Evolutionary conservation across 176 grass and related monocot species (phyloP).

Genomic region (Carex cristatella): DNA sequence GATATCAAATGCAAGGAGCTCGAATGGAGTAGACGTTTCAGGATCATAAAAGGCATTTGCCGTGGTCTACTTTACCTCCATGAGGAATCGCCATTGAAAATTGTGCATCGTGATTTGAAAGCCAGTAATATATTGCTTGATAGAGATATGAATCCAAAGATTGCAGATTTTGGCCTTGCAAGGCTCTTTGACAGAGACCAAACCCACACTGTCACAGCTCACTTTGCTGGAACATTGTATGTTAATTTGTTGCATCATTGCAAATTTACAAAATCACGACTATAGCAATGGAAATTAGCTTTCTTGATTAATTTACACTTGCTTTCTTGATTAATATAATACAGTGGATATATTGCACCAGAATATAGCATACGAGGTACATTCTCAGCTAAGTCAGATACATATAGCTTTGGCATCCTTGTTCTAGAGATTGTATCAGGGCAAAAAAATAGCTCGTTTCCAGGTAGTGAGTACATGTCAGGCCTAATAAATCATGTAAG

Average conservation of each 20-base stretch:
- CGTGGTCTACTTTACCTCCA: slow-evolving; percentile 18
- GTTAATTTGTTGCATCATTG: not conserved
- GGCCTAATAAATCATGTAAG: not conserved
- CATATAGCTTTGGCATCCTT: not conserved
- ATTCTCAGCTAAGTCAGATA: not conserved
- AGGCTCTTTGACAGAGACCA: slow-evolving; percentile 8
- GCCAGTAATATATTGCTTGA: slow-evolving; percentile 27
- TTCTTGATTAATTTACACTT: too few relatives aligned
- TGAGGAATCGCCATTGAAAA: slow-evolving; percentile 11
- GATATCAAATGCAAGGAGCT: not conserved
- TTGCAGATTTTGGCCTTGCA: slow-evolving; percentile 25
- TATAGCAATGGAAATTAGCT: not conserved
- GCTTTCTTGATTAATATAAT: too few relatives aligned
- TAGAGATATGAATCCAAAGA: slow-evolving; percentile 19
- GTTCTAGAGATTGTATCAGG: not conserved
- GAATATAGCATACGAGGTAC: not conserved
- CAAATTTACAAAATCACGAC: too few relatives aligned
- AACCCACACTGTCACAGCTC: not conserved
- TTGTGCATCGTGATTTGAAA: slow-evolving; percentile 25
- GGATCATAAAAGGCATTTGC: slow-evolving; percentile 20
- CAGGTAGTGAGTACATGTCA: not conserved
- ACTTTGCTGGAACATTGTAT: slow-evolving; percentile 16
- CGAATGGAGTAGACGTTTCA: not conserved
- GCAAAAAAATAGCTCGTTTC: not conserved
- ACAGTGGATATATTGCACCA: slow-evolving; percentile 15